Evolutionary conservation across 148 eudicot species (phyloP).

Genomic region (Vaccinium vitisidaea): DNA sequence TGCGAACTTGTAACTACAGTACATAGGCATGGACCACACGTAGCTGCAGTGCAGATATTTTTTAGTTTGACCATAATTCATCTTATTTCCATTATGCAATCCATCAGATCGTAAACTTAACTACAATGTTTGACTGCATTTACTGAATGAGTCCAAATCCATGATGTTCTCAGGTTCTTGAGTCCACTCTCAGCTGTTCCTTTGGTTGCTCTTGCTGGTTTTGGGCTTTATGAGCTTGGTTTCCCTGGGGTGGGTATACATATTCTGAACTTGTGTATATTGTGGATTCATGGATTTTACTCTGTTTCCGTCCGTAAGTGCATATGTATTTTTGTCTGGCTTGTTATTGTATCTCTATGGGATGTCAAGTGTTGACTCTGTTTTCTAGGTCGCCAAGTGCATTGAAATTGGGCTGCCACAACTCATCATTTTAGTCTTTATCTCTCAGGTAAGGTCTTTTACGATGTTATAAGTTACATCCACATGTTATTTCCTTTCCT

Average conservation of each 20-base stretch:
- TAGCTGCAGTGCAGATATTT: background rate
- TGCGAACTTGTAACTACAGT: background rate
- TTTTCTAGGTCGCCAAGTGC: slow-evolving; percentile 84
- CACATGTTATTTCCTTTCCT: background rate
- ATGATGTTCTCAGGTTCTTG: slow-evolving; percentile 49
- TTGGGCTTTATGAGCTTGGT: slow-evolving; percentile 94
- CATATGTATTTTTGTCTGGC: background rate
- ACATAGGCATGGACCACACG: background rate
- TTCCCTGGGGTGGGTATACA: slow-evolving; percentile 83
- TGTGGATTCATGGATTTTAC: background rate
- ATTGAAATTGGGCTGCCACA: slow-evolving; percentile 93
- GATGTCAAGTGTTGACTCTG: slow-evolving; percentile 20
- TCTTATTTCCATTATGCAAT: background rate
- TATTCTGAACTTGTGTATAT: background rate
- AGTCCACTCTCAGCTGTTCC: slow-evolving; percentile 96
- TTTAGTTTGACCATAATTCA: background rate
- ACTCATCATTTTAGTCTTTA: slow-evolving; percentile 65
- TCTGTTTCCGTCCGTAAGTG: background rate
- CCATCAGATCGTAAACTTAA: background rate
- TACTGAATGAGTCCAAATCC: background rate
- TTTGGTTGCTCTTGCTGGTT: slow-evolving; percentile 86
- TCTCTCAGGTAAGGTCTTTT: slow-evolving; percentile 70
- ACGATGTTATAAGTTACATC: background rate
- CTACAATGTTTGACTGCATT: background rate
- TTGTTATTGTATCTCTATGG: slow-evolving; percentile 13